These are phyloP conservation scores for Stachybotrys echinatus DNA, from an alignment of 2,329 filamentous ascomycete genomes.

Conservation along the genomic window DNA sequence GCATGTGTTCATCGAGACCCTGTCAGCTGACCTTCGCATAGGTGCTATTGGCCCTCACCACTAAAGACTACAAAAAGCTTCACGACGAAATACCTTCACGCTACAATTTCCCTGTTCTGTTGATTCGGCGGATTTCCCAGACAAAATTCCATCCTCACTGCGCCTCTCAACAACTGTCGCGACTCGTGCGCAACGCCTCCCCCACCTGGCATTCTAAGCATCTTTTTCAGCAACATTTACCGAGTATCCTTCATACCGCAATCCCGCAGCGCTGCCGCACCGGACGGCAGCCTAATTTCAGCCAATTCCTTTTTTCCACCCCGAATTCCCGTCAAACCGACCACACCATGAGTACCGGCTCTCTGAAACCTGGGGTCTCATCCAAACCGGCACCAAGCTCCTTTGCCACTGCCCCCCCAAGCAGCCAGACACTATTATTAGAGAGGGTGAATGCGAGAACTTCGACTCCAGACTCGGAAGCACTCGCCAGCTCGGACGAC, in stretches of 20 bases:
- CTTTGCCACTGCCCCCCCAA: slow-evolving; percentile 42
- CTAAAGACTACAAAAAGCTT: no score
- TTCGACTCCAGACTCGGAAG: slow-evolving; percentile 91
- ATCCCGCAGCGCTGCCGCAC: not conserved
- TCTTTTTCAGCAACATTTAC: not conserved
- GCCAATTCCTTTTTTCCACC: not conserved
- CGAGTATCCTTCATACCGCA: not conserved
- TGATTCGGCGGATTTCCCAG: not conserved
- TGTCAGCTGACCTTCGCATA: not conserved
- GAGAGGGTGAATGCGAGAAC: slow-evolving; percentile 75
- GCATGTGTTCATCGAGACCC: not conserved
- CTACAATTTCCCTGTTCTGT: not conserved
- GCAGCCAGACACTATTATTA: slow-evolving; percentile 59
- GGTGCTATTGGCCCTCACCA: not conserved
- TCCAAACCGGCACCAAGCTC: slow-evolving; percentile 46
- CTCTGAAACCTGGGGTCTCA: slow-evolving; percentile 42
- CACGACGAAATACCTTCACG: not conserved
- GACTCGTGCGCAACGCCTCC: no score
- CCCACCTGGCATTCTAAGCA: no score
- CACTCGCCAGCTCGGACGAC: slow-evolving; percentile 89
- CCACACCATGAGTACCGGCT: slow-evolving; percentile 44
- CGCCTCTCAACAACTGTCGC: no score
- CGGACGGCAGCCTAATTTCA: not conserved
- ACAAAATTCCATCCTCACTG: not conserved
- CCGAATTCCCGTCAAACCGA: not conserved